Evolutionary conservation across 768 basidiomycete species (phyloP).

Genomic region (Kwoniella mangroviensis): DNA sequence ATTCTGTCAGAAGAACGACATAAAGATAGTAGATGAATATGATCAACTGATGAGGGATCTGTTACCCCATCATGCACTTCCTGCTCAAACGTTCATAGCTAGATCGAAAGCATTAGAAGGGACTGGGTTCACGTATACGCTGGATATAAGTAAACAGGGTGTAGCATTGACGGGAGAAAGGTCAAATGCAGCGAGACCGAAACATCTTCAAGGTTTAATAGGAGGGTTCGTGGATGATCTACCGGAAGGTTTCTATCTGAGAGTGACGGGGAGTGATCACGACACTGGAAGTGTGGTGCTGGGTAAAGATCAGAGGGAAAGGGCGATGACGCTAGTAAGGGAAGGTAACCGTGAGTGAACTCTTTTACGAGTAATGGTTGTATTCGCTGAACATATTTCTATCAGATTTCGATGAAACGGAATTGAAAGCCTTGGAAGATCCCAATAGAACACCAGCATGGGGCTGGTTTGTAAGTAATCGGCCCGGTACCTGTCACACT

Average conservation of each 20-base stretch:
- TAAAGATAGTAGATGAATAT: constrained; percentile 54
- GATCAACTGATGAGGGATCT: constrained; percentile 54
- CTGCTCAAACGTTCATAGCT: constrained; percentile 40
- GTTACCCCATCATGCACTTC: constrained; percentile 50
- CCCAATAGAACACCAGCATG: constrained; percentile 47
- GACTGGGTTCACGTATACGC: constrained; percentile 43
- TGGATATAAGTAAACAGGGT: constrained; percentile 35
- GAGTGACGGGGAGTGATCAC: constrained; percentile 55
- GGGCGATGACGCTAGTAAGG: constrained; percentile 51
- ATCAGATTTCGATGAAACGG: constrained; percentile 50
- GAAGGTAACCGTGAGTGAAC: constrained; percentile 49
- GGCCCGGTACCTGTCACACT: neutral
- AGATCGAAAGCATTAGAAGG: constrained; percentile 39
- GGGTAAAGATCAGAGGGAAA: constrained; percentile 54
- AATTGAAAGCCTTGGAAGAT: constrained; percentile 49
- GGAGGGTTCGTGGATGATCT: constrained; percentile 45
- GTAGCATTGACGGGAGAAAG: constrained; percentile 40
- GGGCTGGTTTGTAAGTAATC: constrained; percentile 56
- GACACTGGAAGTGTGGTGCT: constrained; percentile 54
- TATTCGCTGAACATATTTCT: neutral
- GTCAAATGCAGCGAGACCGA: constrained; percentile 36
- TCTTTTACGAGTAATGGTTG: neutral
- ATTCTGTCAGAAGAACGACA: constrained; percentile 46
- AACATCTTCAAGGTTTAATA: constrained; percentile 41
- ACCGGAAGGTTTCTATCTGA: constrained; percentile 48